Base-by-base conservation (phyloP, 148 eudicot genomes). In the Spergularia marina region DNA sequence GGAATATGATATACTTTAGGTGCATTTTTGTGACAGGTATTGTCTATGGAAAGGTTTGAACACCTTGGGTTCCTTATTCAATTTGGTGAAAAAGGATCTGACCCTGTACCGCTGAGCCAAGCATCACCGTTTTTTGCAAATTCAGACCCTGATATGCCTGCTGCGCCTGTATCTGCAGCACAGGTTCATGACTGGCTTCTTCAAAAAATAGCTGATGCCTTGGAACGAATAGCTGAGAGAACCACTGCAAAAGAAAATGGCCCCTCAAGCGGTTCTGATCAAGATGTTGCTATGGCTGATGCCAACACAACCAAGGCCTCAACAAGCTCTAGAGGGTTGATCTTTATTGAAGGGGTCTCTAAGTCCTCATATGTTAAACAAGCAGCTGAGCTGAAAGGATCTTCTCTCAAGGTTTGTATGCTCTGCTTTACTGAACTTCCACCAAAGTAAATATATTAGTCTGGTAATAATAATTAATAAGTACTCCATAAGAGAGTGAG, bases 141-240 rank as follows among this genome's bases (percentile, higher is more conserved):
- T 83, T 94, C 98, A 71, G 98, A 94, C 80, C 97, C 98, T 60
- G 93, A 94, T 72, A 94, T 94, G 98, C 98, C 97, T 78, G 97
- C 98, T 71, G 96, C 86, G 77, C 93, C 97, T 74, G 96, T 94
- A 84, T 86, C 97, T 76, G 91, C 89, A 34, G 80, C 93, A 59
- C 92, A 87, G 83, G 90, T 87, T 80, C 98, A 87, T 78, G 98
- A 91, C 53, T 94, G 96, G 97, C 91, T 94, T 76, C 78, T 91
- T 68, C 89, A 94, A 80, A 89, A 83, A 69, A 83, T 94, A 73
- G 83, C 90, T 65, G 87, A 87, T 76, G 73, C 97, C 57, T 86
- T 90, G 80, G 93, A 88, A 70, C 95, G 83, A 78, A 85, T 90
- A 77, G 77, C 98, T 74, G 98, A 94, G 80, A 94, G 90, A 77